Conservation (phyloP, 345 rosid genomes). For the Populus davidiana region DNA sequence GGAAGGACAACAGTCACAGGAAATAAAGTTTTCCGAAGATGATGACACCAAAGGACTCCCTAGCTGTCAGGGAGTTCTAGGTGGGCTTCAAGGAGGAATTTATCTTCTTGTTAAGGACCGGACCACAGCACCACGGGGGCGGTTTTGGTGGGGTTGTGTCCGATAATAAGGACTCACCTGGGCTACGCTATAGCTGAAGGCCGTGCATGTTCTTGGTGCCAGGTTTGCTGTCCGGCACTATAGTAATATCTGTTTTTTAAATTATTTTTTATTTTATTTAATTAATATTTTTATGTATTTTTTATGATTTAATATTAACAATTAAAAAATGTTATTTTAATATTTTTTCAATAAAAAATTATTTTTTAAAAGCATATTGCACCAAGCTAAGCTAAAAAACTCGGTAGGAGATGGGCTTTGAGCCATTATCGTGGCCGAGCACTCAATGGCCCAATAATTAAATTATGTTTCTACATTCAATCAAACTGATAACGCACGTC, state of each 20-base stretch:
- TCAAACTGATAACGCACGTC: no score
- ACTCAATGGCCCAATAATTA: no score
- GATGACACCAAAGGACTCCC: no score
- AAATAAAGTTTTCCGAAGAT: no score
- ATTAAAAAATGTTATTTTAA: no score
- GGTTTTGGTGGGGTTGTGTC: constrained; percentile 76
- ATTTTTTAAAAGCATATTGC: constrained; percentile 15
- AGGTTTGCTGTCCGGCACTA: constrained; percentile 26
- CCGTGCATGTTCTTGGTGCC: constrained; percentile 94
- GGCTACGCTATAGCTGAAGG: constrained; percentile 85
- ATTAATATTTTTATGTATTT: no score
- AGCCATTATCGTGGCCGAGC: constrained; percentile 46
- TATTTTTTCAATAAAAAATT: no score
- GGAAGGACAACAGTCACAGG: no score
- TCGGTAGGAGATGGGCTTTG: constrained; percentile 63
- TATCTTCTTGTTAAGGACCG: constrained; percentile 43
- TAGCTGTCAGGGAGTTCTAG: constrained; percentile 78
- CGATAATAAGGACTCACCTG: constrained; percentile 66
- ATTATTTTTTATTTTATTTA: no score
- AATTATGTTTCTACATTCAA: no score
- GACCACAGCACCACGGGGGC: constrained; percentile 61
- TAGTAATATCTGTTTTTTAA: no score
- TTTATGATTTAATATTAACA: no score
- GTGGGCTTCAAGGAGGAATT: constrained; percentile 60
- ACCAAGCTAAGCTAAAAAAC: constrained; percentile 77